Base-by-base conservation (phyloP, 2,329 filamentous ascomycete genomes). In the Monilinia polystroma region DNA sequence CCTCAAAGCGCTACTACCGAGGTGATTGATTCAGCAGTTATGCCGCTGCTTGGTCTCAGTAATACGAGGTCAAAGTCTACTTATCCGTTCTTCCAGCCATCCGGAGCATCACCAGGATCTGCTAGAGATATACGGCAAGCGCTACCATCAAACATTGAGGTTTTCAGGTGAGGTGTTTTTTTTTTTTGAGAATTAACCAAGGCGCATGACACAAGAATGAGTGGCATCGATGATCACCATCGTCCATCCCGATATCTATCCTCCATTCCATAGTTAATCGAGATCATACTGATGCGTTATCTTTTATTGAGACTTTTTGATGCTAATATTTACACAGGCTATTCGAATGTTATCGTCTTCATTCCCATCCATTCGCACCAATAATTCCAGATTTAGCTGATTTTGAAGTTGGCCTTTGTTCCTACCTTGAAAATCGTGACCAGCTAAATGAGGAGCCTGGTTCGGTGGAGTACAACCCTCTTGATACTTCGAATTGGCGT, bases 241-340 rank as follows among this genome's bases (percentile, higher is more conserved):
- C 5, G 32, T 35, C 32, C 7, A 35, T 35, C 5, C 32, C 7
- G 3, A 41, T 14, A 53, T 53, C 11, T 53, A 53, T 53, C n/a
- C 51, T 53, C 23, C n/a, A 85, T 70, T 81, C 86, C 16, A 85
- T 84, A 0, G 83, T 87, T 72, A 80, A 80, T 67, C 75, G 85
- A 35, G 84, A 81, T 12, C 4, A 14, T 12, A 18, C 26, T 49
- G 41, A 59, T 49, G 14, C 26, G 10, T 47, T 14, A 26, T 20
- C 12, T 14, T 41, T 32, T 29, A 6, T 35, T 35, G 14, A 12
- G 18, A 38, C 29, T n/a, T n/a, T 55, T 18, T 20, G 8, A 45
- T 29, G 41, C 56, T 47, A 45, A 59, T 20, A 20, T 35, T 11
- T 5, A 29, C 41, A 47, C 26, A 59, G 56, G 20, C 10, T 59